These are phyloP conservation scores for Ogataea paraovalis DNA, from an alignment of 805 yeast species.

Conservation along the genomic window DNA sequence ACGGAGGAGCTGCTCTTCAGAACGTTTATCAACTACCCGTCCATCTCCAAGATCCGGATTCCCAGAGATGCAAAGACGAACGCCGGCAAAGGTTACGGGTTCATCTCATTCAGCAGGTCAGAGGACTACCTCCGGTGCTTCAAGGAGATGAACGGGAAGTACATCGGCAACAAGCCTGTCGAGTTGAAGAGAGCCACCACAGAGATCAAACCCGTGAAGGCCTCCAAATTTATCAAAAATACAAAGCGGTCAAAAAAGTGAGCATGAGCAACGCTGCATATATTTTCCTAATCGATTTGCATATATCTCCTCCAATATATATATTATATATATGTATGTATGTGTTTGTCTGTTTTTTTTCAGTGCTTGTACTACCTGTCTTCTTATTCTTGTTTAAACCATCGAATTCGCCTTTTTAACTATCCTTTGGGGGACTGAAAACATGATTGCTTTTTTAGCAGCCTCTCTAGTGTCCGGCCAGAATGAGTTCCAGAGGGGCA, in stretches of 20 bases:
- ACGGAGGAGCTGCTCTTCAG: slow-evolving; percentile 50
- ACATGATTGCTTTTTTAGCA: too few species aligned
- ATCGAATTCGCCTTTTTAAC: too few species aligned
- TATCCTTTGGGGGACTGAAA: too few species aligned
- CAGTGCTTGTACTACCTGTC: too few species aligned
- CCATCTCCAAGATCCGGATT: slow-evolving; percentile 56
- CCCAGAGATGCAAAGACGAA: slow-evolving; percentile 47
- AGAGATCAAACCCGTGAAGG: slow-evolving; percentile 28
- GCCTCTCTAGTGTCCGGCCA: too few species aligned
- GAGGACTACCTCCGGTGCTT: slow-evolving; percentile 69
- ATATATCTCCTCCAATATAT: background rate
- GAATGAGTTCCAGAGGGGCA: too few species aligned
- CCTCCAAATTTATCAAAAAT: slow-evolving; percentile 20
- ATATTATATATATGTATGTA: too few species aligned
- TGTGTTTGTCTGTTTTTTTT: too few species aligned
- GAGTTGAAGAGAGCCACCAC: slow-evolving; percentile 61
- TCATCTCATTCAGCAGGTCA: slow-evolving; percentile 61
- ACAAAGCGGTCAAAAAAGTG: background rate
- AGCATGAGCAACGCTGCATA: background rate
- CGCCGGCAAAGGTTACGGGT: slow-evolving; percentile 66
- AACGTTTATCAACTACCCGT: slow-evolving; percentile 51
- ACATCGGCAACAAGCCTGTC: slow-evolving; percentile 71
- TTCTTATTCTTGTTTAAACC: too few species aligned
- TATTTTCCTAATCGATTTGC: background rate
- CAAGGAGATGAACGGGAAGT: slow-evolving; percentile 73